These are phyloP conservation scores for Pseudoneurospora amorphoporcata DNA, from an alignment of 495 filamentous ascomycete species.

Conservation along the genomic window DNA sequence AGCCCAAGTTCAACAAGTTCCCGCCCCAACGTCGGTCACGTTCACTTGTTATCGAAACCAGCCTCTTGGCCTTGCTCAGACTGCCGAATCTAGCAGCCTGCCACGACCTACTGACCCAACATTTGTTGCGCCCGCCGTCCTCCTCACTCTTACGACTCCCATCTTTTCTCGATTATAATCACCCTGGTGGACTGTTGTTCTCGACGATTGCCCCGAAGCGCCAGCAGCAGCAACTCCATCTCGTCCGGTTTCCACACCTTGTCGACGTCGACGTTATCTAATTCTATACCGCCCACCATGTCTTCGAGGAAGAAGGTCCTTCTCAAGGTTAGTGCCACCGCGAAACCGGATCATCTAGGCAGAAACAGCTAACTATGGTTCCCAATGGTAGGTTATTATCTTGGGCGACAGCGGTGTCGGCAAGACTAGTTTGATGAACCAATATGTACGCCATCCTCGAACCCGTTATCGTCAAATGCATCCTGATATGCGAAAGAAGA, in stretches of 20 bases:
- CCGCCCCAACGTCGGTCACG: neutral
- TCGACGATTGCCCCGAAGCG: neutral
- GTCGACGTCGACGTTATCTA: neutral
- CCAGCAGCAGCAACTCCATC: neutral
- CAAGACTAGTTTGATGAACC: conserved; percentile 99
- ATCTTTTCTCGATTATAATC: neutral
- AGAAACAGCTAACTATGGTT: neutral
- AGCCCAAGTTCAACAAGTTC: conserved; percentile 7
- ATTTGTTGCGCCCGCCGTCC: neutral
- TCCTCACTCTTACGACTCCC: neutral
- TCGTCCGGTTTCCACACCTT: conserved; percentile 2
- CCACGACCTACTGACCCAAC: neutral
- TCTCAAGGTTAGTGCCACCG: conserved; percentile 60
- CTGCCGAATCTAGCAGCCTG: neutral
- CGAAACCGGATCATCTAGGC: neutral
- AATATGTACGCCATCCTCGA: conserved; percentile 71
- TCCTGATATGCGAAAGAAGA: neutral
- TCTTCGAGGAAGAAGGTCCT: conserved; percentile 94
- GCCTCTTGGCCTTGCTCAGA: conserved; percentile 2
- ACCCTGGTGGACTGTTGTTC: neutral
- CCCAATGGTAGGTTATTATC: conserved; percentile 71
- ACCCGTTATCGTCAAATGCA: neutral
- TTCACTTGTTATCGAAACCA: neutral
- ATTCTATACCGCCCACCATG: conserved; percentile 42
- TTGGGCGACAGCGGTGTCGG: conserved; percentile 96